Base-by-base conservation (phyloP, 257 asterid genomes). In the Anisodus tanguticus region DNA sequence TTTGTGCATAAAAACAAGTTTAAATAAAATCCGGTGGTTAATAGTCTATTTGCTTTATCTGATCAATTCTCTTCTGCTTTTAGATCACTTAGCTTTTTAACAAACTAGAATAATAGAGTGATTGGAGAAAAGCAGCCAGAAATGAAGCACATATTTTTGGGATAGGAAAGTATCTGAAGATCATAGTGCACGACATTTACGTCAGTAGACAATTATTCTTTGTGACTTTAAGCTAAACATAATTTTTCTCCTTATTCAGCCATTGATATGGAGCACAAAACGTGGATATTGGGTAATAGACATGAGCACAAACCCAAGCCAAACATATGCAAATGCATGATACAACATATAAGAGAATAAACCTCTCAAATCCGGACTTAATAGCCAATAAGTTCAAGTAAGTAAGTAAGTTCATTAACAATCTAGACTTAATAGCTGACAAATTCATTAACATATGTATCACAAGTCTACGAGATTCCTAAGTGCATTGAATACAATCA, bases 1-100 rank as follows among this genome's bases (percentile, higher is more conserved):
- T 76, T 76, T 76, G 47, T 76, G 81, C 19, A 53, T 76, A 76
- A 76, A 13, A 49, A 22, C 80, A 47, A 72, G 60, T 72, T 72
- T 19, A 47, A 51, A 19, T 49, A 68, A 72, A 74, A 11, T 77
- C 47, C 19, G 13, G 11, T 26, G 63, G 26, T 76, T 71, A 51
- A 10, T 22, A 11, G 8, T 49, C n/a, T 51, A 22, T 49, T 11
- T 49, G 81, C 2, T 72, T 47, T 5, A 72, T 72, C 60, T 10
- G 3, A 72, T 74, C 62, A 49, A 74, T 74, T 74, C 3, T 74
- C 5, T 74, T 22, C 62, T 12, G 19, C 45, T 17, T 49, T 74
- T 71, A 45, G 58, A 63, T 63, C 37, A 12, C 69, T 64, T 26
- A 64, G 10, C 41, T 26, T 22, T 60, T 63, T 11, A 63, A 41